Evolutionary conservation across 2,329 filamentous ascomycete species (phyloP).

Genomic region (Drechmeria coniospora): DNA sequence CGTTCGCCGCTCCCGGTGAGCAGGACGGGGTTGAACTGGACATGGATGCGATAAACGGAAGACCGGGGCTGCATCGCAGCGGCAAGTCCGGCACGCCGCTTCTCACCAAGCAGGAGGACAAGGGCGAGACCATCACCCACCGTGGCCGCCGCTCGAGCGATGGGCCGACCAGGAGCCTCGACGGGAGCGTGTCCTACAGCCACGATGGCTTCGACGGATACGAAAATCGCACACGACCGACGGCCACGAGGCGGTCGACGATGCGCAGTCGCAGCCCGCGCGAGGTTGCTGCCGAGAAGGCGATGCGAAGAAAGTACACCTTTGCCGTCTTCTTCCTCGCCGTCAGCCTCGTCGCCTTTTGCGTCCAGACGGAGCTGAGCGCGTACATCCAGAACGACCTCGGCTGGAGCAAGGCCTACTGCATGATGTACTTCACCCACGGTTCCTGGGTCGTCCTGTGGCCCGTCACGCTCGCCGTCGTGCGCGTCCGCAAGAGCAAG

Average conservation of each 20-base stretch:
- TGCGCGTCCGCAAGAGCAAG: conserved; percentile 65
- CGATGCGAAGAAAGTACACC: conserved; percentile 66
- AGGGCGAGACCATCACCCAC: conserved; percentile 11
- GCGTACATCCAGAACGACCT: conserved; percentile 87
- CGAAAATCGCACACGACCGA: too few species aligned
- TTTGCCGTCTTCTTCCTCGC: conserved; percentile 74
- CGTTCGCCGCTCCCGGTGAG: conserved; percentile 13
- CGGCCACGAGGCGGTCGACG: conserved; percentile 36
- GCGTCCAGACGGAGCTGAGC: conserved; percentile 87
- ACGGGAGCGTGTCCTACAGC: conserved; percentile 10
- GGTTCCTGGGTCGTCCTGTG: conserved; percentile 85
- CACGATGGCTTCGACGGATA: conserved; percentile 11
- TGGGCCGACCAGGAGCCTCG: conserved; percentile 5
- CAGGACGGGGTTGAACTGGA: too few species aligned
- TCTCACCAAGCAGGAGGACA: conserved; percentile 7
- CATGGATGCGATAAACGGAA: conserved; percentile 19
- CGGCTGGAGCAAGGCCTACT: conserved; percentile 97
- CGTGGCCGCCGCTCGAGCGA: conserved; percentile 5
- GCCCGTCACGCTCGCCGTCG: conserved; percentile 66
- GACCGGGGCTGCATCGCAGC: conserved; percentile 5
- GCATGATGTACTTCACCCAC: conserved; percentile 97
- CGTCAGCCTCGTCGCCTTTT: conserved; percentile 74
- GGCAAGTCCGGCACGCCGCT: conserved; percentile 7
- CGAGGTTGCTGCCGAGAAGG: conserved; percentile 16
- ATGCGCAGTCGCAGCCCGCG: conserved; percentile 69